Evolutionary conservation across 495 filamentous ascomycete species (phyloP).

Genomic region (Thermochaetoides thermophila): DNA sequence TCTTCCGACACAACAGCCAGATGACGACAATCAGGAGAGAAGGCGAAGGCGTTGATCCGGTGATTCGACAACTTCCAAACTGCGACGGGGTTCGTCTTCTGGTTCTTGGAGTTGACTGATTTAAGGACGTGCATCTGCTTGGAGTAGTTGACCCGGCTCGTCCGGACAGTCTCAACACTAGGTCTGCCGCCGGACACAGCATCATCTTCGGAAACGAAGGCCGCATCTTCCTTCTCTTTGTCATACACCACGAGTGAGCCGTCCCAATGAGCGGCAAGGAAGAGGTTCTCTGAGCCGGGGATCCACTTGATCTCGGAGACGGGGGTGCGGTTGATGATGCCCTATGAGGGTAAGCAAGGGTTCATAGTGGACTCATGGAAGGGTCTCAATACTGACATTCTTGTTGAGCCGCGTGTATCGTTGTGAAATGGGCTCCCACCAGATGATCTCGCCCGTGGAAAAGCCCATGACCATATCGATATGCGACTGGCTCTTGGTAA

Average conservation of each 20-base stretch:
- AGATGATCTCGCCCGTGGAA: conserved; percentile 89
- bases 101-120: conserved; percentile 80
- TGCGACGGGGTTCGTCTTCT: conserved; percentile 82
- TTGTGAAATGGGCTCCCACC: conserved; percentile 95
- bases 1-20: conserved; percentile 91
- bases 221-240: conserved; percentile 92
- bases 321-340: conserved; percentile 69
- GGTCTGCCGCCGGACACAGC: conserved; percentile 6
- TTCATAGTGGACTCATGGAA: neutral
- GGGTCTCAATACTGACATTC: conserved; percentile 40
- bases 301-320: conserved; percentile 86
- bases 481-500: conserved; percentile 65
- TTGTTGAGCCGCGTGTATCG: conserved; percentile 95
- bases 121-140: conserved; percentile 52
- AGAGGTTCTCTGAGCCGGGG: conserved; percentile 84
- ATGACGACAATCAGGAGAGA: conserved; percentile 73
- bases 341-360: conserved; percentile 29
- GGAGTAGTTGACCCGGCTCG: conserved; percentile 15
- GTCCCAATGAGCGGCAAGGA: conserved; percentile 85
- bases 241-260: conserved; percentile 92
- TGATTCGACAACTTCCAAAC: conserved; percentile 84
- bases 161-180: conserved; percentile 20
- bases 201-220: conserved; percentile 35
- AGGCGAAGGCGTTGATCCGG: conserved; percentile 74
- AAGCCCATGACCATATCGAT: conserved; percentile 92